These are phyloP conservation scores for Gnaphalium uliginosum DNA, from an alignment of 129 eudicot species.

Conservation along the genomic window DNA sequence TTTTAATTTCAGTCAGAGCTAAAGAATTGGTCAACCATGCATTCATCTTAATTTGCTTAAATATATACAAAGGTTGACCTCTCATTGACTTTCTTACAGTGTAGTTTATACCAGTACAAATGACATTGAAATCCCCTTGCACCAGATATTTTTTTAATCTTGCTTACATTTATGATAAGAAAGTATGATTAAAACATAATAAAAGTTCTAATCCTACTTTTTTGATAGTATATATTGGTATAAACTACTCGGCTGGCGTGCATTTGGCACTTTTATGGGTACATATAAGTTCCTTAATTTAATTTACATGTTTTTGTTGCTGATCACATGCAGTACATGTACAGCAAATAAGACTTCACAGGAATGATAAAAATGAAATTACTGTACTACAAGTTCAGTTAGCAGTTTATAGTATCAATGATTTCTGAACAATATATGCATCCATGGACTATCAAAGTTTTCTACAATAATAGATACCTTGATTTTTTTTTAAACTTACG, in stretches of 20 bases:
- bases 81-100: not conserved
- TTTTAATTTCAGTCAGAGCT: not conserved
- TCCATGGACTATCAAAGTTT: not conserved
- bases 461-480: not conserved
- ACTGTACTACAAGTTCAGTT: not conserved
- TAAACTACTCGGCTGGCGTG: too few relatives aligned
- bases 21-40: slow-evolving; percentile 9
- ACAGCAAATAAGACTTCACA: not conserved
- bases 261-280: too few relatives aligned
- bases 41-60: not conserved
- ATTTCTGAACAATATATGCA: not conserved
- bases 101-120: not conserved
- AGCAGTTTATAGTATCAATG: not conserved
- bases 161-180: not conserved
- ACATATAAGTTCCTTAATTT: too few relatives aligned
- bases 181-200: not conserved
- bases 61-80: not conserved
- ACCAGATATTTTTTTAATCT: not conserved
- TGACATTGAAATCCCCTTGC: not conserved
- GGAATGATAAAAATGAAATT: not conserved
- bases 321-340: not conserved
- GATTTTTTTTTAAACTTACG: too few relatives aligned
- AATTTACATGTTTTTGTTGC: too few relatives aligned
- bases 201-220: too few relatives aligned
- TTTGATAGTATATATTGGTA: too few relatives aligned